These are phyloP conservation scores for Noccaea caerulescens DNA, from an alignment of 345 rosid species.

Conservation along the genomic window DNA sequence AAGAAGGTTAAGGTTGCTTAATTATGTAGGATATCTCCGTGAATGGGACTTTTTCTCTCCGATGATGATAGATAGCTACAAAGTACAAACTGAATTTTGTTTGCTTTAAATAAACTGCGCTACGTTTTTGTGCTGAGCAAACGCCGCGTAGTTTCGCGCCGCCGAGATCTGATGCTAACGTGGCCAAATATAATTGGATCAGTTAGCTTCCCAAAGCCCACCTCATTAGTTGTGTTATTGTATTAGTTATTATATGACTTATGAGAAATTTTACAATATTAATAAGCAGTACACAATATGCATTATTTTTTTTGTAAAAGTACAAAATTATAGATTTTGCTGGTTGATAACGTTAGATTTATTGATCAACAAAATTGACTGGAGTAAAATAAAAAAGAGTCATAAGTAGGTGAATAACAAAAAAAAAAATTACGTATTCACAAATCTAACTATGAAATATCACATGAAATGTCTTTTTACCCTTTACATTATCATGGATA, in stretches of 20 bases:
- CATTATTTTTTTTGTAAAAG: no score
- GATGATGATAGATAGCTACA: constrained; percentile 19
- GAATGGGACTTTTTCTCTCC: constrained; percentile 29
- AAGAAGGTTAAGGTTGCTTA: constrained; percentile 15
- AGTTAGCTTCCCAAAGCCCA: neutral
- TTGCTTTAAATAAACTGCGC: constrained; percentile 29
- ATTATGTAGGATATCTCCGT: constrained; percentile 33
- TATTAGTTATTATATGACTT: no score
- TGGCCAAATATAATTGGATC: constrained; percentile 3
- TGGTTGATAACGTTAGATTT: no score
- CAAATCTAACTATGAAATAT: no score
- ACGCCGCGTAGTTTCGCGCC: constrained; percentile 48
- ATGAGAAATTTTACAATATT: neutral
- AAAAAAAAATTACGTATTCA: no score
- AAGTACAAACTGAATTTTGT: constrained; percentile 10
- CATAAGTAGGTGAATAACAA: no score
- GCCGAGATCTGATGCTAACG: constrained; percentile 9
- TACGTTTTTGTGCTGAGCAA: constrained; percentile 36
- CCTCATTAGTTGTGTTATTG: neutral
- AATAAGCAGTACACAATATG: no score
- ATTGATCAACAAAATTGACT: no score
- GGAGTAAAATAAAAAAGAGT: no score
- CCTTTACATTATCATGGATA: no score
- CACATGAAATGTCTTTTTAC: no score
- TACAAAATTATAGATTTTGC: no score